A percentile compares a stretch with the other conserved stretches of the same genome.
Conservation (phyloP, 2,329 filamentous ascomycete genomes). For the Fusarium bulbicola region DNA sequence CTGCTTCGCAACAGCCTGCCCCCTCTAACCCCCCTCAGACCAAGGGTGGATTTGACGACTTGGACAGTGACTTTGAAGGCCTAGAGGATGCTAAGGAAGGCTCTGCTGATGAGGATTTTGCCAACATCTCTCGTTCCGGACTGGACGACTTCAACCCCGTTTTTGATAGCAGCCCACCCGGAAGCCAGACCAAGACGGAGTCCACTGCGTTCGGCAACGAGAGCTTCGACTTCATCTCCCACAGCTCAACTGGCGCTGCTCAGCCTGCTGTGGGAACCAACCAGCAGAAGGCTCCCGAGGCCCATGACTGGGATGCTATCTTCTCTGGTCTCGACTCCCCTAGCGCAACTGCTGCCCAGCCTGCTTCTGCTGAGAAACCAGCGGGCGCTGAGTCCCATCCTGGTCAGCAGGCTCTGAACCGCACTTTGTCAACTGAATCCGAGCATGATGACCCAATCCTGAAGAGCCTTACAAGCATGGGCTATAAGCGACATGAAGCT, state of each 20-base stretch:
- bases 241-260: slow-evolving; percentile 45
- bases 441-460: slow-evolving; percentile 92
- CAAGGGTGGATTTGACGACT: slow-evolving; percentile 74
- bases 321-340: slow-evolving; percentile 81
- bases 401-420: slow-evolving; percentile 56
- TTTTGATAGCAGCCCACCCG: slow-evolving; percentile 75
- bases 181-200: slow-evolving; percentile 64
- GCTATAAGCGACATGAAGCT: slow-evolving; percentile 78
- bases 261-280: slow-evolving; percentile 52
- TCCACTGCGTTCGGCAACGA: slow-evolving; percentile 62
- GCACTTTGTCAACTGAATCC: slow-evolving; percentile 70
- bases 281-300: slow-evolving; percentile 54
- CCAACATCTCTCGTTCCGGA: slow-evolving; percentile 74
- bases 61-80: slow-evolving; percentile 83
- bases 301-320: slow-evolving; percentile 93
- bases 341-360: slow-evolving; percentile 43
- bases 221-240: slow-evolving; percentile 67
- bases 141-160: slow-evolving; percentile 83
- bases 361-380: slow-evolving; percentile 32
- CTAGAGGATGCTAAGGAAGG: slow-evolving; percentile 87
- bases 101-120: slow-evolving; percentile 81
- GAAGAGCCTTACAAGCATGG: slow-evolving; percentile 90
- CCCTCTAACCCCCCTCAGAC: slow-evolving; percentile 46
- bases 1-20: slow-evolving; percentile 44
- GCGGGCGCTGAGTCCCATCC: slow-evolving; percentile 25